These are phyloP conservation scores for Tubosaeta sp. DNA, from an alignment of 768 basidiomycete species.

Conservation along the genomic window DNA sequence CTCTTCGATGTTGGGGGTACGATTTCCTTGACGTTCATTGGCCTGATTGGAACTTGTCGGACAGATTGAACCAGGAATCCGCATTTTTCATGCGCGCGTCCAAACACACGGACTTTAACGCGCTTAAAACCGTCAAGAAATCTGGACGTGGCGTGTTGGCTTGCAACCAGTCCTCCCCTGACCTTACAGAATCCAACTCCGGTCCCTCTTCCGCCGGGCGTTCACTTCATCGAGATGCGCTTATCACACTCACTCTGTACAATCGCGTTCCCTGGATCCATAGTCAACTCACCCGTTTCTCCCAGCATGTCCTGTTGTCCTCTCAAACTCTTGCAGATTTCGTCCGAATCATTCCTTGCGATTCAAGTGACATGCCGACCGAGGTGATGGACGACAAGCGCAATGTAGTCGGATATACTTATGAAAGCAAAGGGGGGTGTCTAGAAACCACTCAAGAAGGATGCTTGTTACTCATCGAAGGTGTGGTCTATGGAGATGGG, in stretches of 20 bases:
- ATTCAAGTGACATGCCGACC: conserved; percentile 48
- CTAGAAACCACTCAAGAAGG: conserved; percentile 26
- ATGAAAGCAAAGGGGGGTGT: conserved; percentile 8
- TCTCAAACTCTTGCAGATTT: conserved; percentile 70
- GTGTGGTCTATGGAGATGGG: conserved; percentile 54
- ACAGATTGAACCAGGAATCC: conserved; percentile 49
- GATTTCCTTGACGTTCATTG: conserved; percentile 18
- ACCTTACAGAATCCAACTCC: background rate
- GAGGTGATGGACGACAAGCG: conserved; percentile 36
- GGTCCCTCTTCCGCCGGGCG: background rate
- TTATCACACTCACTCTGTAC: conserved; percentile 60
- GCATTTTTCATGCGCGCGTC: conserved; percentile 60
- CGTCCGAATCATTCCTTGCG: conserved; percentile 55
- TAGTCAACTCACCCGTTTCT: conserved; percentile 54
- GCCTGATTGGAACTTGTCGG: conserved; percentile 1
- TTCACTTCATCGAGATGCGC: conserved; percentile 32
- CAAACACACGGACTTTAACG: conserved; percentile 65
- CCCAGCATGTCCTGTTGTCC: conserved; percentile 66
- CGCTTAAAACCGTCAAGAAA: conserved; percentile 32
- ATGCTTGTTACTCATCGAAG: conserved; percentile 61
- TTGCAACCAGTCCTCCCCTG: background rate
- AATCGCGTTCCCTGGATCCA: conserved; percentile 59
- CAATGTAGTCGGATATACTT: conserved; percentile 31
- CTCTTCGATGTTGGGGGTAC: conserved; percentile 62
- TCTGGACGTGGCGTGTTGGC: conserved; percentile 33